Base-by-base conservation (phyloP, 148 eudicot species). In the Fagopyrum tataricum region DNA sequence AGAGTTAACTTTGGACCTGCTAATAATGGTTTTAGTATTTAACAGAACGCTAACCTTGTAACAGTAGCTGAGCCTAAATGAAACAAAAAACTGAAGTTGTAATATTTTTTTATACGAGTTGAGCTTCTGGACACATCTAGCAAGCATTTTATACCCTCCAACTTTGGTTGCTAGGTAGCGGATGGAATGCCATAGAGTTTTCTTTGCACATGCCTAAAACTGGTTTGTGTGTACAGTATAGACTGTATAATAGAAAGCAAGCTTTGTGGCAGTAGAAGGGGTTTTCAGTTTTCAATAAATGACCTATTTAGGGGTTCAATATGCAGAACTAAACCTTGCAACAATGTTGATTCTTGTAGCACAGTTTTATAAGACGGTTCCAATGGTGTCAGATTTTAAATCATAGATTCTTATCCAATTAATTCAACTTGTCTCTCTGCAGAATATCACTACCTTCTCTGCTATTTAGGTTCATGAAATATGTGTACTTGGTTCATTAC, bases 351-450 rank as follows among this genome's bases (percentile, higher is more conserved):
- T 8, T 67, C 70, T 64, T 42, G 41, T 70, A 75, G 46, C 59
- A 23, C 26, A 44, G 17, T 56, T 58, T 41, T 59, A 21, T n/a
- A 13, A 5, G 53, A 44, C 44, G 68, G 43, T 24, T 14, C 44
- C 71, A 41, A 41, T 47, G 24, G 15, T 44, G 51, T 76, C 49
- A 70, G 24, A 21, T 69, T 40, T 74, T 76, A 72, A 76, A 13
- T 52, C 18, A 17, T 6, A 52, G 74, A 74, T 4, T n/a, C 21
- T 4, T 6, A 52, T 17, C 21, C 58, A 52, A 13, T 52, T 52
- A 15, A 6, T 52, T 52, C 21, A 21, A n/a, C 18, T 52, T 52
- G 21, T 52, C 58, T 52, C 58, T 52, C 18, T n/a, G 58, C 58
- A 52, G 56, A 17, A 6, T 52, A 7, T n/a, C 21, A 3, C 64